Conservation (phyloP, 345 rosid species). For the Cardamine chenopodiifolia region DNA sequence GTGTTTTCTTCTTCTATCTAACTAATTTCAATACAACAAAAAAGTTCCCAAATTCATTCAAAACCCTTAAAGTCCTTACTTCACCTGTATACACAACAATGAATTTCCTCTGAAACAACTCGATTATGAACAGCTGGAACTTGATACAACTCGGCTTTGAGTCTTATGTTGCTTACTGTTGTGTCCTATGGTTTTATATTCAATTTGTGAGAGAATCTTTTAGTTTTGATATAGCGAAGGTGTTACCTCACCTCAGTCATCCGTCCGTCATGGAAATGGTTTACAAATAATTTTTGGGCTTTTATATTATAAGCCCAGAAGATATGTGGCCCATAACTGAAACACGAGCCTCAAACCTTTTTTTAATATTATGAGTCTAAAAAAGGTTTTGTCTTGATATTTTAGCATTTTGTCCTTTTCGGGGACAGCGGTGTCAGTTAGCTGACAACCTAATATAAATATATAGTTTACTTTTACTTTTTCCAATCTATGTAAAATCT, state of each 20-base stretch:
- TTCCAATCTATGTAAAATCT: neutral
- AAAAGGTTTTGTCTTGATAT: slow-evolving; percentile 17
- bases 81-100: no score
- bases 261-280: neutral
- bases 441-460: slow-evolving; percentile 32
- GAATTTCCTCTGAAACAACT: no score
- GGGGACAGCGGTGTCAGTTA: slow-evolving; percentile 35
- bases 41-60: no score
- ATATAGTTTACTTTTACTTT: neutral
- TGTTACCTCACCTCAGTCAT: neutral
- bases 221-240: no score
- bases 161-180: no score
- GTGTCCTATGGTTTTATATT: no score
- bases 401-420: slow-evolving; percentile 35
- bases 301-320: neutral
- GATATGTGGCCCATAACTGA: slow-evolving; percentile 5
- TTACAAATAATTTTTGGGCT: slow-evolving; percentile 1
- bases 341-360: neutral
- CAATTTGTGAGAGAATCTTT: no score
- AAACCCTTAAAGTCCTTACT: neutral
- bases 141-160: no score
- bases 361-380: neutral
- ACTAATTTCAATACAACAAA: neutral
- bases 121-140: no score
- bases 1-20: neutral